Percentiles rank a stretch among this genome's conserved stretches.
Conservation (phyloP, 768 basidiomycete species). For the Termitomyces sp. region DNA sequence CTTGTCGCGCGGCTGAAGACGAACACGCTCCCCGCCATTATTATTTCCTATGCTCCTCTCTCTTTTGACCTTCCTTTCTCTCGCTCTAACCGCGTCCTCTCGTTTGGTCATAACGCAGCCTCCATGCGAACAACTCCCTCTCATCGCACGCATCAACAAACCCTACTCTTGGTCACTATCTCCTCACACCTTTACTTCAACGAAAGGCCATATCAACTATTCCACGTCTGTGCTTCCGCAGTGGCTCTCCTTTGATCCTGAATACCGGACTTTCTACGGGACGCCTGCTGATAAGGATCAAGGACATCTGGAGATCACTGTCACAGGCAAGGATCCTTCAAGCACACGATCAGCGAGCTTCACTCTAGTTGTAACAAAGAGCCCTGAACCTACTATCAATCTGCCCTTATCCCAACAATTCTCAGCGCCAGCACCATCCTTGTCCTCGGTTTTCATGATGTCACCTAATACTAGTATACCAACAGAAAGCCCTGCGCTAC, state of each 20-base stretch:
- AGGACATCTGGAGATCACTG: slow-evolving; percentile 57
- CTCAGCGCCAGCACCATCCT: slow-evolving; percentile 51
- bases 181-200: slow-evolving; percentile 59
- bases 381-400: slow-evolving; percentile 52
- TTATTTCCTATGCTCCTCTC: slow-evolving; percentile 61
- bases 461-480: slow-evolving; percentile 57
- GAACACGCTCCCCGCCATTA: slow-evolving; percentile 44
- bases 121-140: slow-evolving; percentile 71
- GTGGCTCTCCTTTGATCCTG: slow-evolving; percentile 77
- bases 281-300: slow-evolving; percentile 62
- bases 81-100: slow-evolving; percentile 36
- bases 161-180: slow-evolving; percentile 73
- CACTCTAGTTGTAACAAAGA: slow-evolving; percentile 55
- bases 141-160: slow-evolving; percentile 66
- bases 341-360: slow-evolving; percentile 53
- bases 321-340: slow-evolving; percentile 59
- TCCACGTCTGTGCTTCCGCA: slow-evolving; percentile 56
- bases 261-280: slow-evolving; percentile 62
- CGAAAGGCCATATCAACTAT: slow-evolving; percentile 45
- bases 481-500: slow-evolving; percentile 51
- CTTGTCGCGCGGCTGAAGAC: slow-evolving; percentile 39
- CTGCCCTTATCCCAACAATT: slow-evolving; percentile 61
- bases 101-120: slow-evolving; percentile 56
- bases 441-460: slow-evolving; percentile 77
- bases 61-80: slow-evolving; percentile 52